A percentile compares a stretch with the other conserved stretches of the same genome.
Conservation (phyloP, 345 rosid genomes). For the Aegle marmelos region DNA sequence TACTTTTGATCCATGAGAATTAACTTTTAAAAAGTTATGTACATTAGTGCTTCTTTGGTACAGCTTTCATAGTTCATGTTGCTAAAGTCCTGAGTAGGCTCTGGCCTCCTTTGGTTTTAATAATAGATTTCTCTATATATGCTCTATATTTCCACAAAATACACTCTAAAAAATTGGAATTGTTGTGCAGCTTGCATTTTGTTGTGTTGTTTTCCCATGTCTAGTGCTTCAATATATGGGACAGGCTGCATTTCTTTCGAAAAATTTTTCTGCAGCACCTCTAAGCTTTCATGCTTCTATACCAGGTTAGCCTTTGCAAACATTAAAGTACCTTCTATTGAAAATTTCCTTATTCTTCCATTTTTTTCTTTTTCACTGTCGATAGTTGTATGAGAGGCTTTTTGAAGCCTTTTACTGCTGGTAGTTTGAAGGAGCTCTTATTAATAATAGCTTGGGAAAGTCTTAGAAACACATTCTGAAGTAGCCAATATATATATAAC, state of each 20-base stretch:
- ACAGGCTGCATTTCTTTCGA: conserved; percentile 91
- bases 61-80: not conserved
- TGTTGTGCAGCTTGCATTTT: conserved; percentile 69
- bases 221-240: conserved; percentile 99
- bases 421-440: not conserved
- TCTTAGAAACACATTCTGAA: not conserved
- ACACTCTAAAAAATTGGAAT: conserved; percentile 9
- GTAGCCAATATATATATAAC: not conserved
- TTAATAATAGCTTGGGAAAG: not conserved
- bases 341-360: conserved; percentile 9
- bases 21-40: not conserved
- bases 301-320: conserved; percentile 57
- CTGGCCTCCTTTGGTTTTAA: not conserved
- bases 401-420: not conserved
- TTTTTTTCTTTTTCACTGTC: not conserved
- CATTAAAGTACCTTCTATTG: not conserved
- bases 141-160: not conserved
- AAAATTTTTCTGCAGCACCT: conserved; percentile 56
- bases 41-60: not conserved
- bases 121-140: not conserved
- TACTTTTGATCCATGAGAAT: not conserved
- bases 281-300: conserved; percentile 78
- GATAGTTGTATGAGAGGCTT: not conserved
- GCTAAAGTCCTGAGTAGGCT: not conserved
- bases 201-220: conserved; percentile 78